Base-by-base conservation (phyloP, 1,139 yeast genomes). In the Geotrichum australiense region DNA sequence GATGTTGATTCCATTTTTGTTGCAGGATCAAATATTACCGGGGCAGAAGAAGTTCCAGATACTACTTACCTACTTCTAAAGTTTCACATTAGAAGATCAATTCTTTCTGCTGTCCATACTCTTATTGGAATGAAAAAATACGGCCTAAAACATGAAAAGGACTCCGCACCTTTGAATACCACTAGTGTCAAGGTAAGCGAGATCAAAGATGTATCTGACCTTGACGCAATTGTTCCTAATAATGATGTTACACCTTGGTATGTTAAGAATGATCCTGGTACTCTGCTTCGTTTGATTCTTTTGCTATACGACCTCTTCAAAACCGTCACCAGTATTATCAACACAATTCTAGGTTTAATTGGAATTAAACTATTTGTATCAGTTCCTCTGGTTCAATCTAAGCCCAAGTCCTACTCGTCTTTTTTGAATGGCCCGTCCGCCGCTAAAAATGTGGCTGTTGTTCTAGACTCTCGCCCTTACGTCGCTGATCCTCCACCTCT, bases 21-120 rank as follows among this genome's bases (percentile, higher is more conserved):
- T 1, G 52, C 61, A 1, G 62, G 61, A 3, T 45, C 59, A 2
- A 57, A 54, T 30, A 40, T 45, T n/a, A 11, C 25, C 3, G 18
- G 29, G 1, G 25, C 37, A 2, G 41, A 46, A 15, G 45, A 39
- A 24, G 33, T 52, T 24, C 49, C 51, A n/a, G 35, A n/a, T 20
- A 46, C 39, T 19, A 53, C 59, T 10, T 47, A 45, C 47, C 45
- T 45, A 6, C 38, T 56, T 31, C 47, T 56, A 32, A 41, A 42
- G 41, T 56, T 55, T 41, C 55, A 54, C 25, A 12, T 58, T 11
- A 40, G 43, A 16, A 48, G 45, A n/a, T 45, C 47, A 15, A 2
- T 45, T 3, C 43, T 45, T n/a, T 27, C 43, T n/a, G 47, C 41
- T 5, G 33, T 45, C 10, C 36, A 18, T 11, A 5, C 15, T 8